These are phyloP conservation scores for Mycena crocata DNA, from an alignment of 768 basidiomycete genomes.

Conservation along the genomic window DNA sequence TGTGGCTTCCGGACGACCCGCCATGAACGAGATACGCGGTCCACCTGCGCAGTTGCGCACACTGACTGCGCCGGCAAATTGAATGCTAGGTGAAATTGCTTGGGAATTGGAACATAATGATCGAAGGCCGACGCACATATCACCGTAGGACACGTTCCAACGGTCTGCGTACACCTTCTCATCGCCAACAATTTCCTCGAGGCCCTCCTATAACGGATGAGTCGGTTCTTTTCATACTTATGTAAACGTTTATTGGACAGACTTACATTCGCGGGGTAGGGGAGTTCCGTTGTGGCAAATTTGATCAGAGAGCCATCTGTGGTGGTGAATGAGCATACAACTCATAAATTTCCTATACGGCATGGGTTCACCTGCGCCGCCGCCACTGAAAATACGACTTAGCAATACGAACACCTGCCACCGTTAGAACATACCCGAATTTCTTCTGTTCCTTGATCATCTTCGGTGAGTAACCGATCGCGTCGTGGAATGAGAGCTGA, in stretches of 20 bases:
- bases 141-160: slow-evolving; percentile 26
- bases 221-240: background rate
- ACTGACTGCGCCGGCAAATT: slow-evolving; percentile 47
- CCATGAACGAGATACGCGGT: slow-evolving; percentile 40
- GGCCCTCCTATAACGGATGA: slow-evolving; percentile 8
- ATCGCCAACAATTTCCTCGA: slow-evolving; percentile 16
- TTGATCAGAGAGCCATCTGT: slow-evolving; percentile 30
- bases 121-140: slow-evolving; percentile 14
- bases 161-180: slow-evolving; percentile 13
- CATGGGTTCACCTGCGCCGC: slow-evolving; percentile 11
- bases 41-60: slow-evolving; percentile 43
- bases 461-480: slow-evolving; percentile 27
- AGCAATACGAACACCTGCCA: background rate
- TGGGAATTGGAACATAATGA: background rate
- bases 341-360: background rate
- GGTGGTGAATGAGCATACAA: background rate
- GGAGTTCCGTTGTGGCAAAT: slow-evolving; percentile 16
- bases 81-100: slow-evolving; percentile 34
- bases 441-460: slow-evolving; percentile 1
- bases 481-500: slow-evolving; percentile 35
- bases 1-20: slow-evolving; percentile 33
- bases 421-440: slow-evolving; percentile 15
- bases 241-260: background rate
- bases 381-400: slow-evolving; percentile 5
- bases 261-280: slow-evolving; percentile 15